A percentile compares a stretch with the other conserved stretches of the same genome.
Conservation (phyloP, 139 green algal genomes). For the Chlorella sp. region DNA sequence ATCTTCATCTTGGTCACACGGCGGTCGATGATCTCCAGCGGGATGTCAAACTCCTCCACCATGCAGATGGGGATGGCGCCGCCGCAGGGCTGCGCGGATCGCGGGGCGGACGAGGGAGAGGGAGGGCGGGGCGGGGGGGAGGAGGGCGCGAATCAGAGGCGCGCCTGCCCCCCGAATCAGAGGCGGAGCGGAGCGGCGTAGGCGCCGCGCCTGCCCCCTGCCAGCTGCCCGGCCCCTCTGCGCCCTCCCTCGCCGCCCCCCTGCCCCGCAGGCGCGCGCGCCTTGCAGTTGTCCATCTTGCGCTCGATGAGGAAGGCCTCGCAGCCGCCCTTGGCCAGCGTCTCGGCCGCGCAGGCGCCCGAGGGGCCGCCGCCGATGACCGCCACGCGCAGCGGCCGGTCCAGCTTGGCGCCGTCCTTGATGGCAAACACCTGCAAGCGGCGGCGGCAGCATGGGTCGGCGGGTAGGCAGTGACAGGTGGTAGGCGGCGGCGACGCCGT, state of each 20-base stretch:
- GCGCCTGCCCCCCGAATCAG: too few relatives aligned
- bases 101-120: background rate
- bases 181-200: background rate
- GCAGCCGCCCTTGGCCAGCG: constrained; percentile 89
- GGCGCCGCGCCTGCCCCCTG: background rate
- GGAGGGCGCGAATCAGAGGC: background rate
- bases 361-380: constrained; percentile 95
- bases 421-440: constrained; percentile 61
- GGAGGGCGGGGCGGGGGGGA: background rate
- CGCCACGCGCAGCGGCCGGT: constrained; percentile 86
- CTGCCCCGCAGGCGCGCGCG: constrained; percentile 22
- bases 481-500: too few relatives aligned
- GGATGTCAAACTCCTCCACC: constrained; percentile 98
- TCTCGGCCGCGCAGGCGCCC: constrained; percentile 95
- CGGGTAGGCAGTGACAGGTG: too few relatives aligned
- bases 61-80: constrained; percentile 98
- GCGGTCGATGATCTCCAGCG: constrained; percentile 94
- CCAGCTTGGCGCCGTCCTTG: constrained; percentile 72
- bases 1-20: constrained; percentile 99
- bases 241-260: background rate
- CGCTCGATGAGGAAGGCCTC: constrained; percentile 97
- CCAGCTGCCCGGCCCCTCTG: background rate
- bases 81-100: constrained; percentile 83
- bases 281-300: constrained; percentile 99
- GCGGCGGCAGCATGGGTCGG: too few relatives aligned